Conservation (phyloP, 495 filamentous ascomycete genomes). For the Immersiella caudata region DNA sequence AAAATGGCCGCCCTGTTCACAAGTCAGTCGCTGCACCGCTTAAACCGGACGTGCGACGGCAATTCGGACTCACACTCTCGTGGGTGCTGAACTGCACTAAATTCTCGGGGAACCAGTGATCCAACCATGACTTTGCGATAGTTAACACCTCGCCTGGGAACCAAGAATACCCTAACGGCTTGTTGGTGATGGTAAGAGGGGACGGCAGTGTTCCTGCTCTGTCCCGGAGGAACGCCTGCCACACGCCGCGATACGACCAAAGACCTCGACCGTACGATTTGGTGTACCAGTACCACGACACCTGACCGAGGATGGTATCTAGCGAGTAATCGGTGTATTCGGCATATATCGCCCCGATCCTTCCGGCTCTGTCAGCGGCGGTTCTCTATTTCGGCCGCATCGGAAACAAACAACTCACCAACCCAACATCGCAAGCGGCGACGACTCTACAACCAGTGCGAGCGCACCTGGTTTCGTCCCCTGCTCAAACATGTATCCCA, state of each 20-base stretch:
- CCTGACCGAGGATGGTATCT: constrained; percentile 58
- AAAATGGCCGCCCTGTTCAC: constrained; percentile 62
- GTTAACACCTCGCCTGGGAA: constrained; percentile 15
- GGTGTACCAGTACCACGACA: constrained; percentile 70
- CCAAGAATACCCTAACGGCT: constrained; percentile 19
- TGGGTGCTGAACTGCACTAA: constrained; percentile 50
- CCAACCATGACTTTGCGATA: constrained; percentile 15
- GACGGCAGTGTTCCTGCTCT: constrained; percentile 21
- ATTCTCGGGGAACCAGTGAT: constrained; percentile 34
- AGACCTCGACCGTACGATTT: constrained; percentile 59
- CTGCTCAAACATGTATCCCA: constrained; percentile 60
- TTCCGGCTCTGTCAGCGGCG: not conserved
- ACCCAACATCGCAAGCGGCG: constrained; percentile 63
- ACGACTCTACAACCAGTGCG: constrained; percentile 57
- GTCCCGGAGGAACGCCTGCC: constrained; percentile 13
- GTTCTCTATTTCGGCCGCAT: not conserved
- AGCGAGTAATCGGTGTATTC: constrained; percentile 63
- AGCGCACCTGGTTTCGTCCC: constrained; percentile 64
- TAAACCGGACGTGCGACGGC: not conserved
- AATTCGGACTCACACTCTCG: constrained; percentile 39
- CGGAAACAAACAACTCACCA: constrained; percentile 56
- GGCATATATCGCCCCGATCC: not conserved
- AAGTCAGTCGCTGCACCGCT: not conserved
- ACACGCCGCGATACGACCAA: constrained; percentile 42
- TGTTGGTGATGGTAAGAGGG: constrained; percentile 12